phyloP scores from a whole-genome alignment of 228 moss, liverwort and hornwort genomes.

The Sphagnum magellanicum region DNA sequence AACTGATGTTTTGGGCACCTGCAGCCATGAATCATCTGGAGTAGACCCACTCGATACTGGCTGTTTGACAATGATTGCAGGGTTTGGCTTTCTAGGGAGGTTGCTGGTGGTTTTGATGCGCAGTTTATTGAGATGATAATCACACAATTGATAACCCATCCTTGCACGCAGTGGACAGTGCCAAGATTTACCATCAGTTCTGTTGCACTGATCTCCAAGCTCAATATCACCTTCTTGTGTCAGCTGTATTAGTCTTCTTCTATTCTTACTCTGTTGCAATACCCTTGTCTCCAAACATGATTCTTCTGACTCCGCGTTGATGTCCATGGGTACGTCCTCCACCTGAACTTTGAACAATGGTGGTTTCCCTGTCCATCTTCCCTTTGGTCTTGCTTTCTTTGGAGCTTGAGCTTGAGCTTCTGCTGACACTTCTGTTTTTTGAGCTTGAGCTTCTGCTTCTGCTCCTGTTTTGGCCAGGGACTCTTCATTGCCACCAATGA shows the following conservation, averaged over 20 bases:
- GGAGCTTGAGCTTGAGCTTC: not conserved
- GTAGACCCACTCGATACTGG: too few relatives aligned
- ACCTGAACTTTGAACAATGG: too few relatives aligned
- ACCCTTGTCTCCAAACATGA: not conserved
- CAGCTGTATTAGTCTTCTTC: conserved; percentile 47
- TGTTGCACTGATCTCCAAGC: conserved; percentile 53
- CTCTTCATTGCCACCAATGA: conserved; percentile 20
- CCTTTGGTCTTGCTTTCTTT: conserved; percentile 4
- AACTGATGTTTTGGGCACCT: too few relatives aligned
- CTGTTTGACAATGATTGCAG: too few relatives aligned
- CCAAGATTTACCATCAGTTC: conserved; percentile 59
- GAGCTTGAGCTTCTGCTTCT: not conserved
- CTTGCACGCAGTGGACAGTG: conserved; percentile 53
- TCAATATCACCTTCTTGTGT: conserved; percentile 40
- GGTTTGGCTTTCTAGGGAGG: too few relatives aligned
- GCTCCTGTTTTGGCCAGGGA: not conserved
- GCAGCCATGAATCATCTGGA: too few relatives aligned
- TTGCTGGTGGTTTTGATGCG: conserved; percentile 30
- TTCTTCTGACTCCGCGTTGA: conserved; percentile 9
- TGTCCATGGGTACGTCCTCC: not conserved
- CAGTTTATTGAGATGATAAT: conserved; percentile 56
- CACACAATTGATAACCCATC: conserved; percentile 51
- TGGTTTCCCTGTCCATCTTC: conserved; percentile 1
- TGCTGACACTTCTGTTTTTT: not conserved
- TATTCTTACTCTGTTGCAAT: conserved; percentile 33